Percentiles rank a stretch among this genome's conserved stretches.
Conservation (phyloP, 2,329 filamentous ascomycete genomes). For the Colletotrichum sp. region DNA sequence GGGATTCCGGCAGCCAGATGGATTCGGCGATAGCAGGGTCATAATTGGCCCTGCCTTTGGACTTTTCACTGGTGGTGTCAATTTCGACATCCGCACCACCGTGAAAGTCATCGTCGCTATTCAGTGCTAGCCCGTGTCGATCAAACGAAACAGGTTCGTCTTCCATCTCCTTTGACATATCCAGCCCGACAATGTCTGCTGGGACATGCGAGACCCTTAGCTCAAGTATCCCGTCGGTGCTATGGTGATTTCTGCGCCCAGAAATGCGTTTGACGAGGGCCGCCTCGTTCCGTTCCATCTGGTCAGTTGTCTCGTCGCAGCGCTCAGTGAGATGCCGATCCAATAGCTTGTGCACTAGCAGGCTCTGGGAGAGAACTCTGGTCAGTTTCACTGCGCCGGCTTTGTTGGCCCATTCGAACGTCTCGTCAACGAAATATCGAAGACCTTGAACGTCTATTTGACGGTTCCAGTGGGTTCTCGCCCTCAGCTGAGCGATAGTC, state of each 20-base stretch:
- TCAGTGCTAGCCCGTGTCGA: conserved; percentile 62
- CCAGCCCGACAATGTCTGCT: conserved; percentile 76
- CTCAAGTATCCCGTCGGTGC: conserved; percentile 78
- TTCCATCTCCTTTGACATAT: conserved; percentile 75
- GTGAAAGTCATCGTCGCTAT: conserved; percentile 69
- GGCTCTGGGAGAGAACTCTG: conserved; percentile 75
- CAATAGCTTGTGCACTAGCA: conserved; percentile 69
- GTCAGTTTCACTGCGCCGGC: conserved; percentile 86
- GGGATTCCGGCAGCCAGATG: conserved; percentile 43
- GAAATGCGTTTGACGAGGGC: conserved; percentile 70
- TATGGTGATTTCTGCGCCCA: conserved; percentile 71
- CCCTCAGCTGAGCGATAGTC: conserved; percentile 59
- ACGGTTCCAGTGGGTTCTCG: conserved; percentile 64
- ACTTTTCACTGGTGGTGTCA: conserved; percentile 4
- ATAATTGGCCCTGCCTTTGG: conserved; percentile 49
- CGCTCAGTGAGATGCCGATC: conserved; percentile 36
- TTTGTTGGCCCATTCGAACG: conserved; percentile 85
- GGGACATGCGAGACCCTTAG: conserved; percentile 82
- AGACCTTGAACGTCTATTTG: conserved; percentile 71
- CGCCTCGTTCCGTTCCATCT: conserved; percentile 48
- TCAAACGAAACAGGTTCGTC: conserved; percentile 54
- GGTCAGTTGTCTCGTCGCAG: conserved; percentile 19
- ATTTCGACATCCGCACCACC: conserved; percentile 38
- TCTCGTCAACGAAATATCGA: conserved; percentile 76
- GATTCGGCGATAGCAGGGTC: conserved; percentile 68